Evolutionary conservation across 2,329 filamentous ascomycete species (phyloP), one percentile per base, ranked within the genome.

Genomic region (Erysiphe pulchra): DNA sequence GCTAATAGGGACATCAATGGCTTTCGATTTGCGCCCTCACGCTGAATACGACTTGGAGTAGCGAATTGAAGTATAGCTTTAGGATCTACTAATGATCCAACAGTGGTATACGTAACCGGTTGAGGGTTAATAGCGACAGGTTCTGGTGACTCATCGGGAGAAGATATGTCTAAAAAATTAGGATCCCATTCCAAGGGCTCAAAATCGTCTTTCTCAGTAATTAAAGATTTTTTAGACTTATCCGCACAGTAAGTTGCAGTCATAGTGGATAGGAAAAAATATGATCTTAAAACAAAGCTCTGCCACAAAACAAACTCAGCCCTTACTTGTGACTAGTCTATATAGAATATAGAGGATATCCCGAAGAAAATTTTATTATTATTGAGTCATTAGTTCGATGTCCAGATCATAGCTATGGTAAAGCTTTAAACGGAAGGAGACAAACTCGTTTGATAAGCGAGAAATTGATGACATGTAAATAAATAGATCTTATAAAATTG

Each of bases 1-100:
- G 50, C 49, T 12, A 52, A 43, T 36, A 53, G 47, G 5, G 54
- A 47, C 39, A 56, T 48, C 40, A 57, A 44, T 20, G 55, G 51
- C 20, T 54, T 50, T 47, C 57, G 49, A 33, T 53, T 52, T 17
- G 54, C 52, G 14, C 57, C 56, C 49, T 60, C 57, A 17, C 58
- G 55, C 38, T 59, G 58, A 41, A 59, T 57, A 1, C 58, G 52
- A 46, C 56, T 56, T 3, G 58, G 58, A 20, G 58, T 54, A 30
- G 54, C 47, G 34, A 60, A 56, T 41, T 55, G 55, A 18, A 52
- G 55, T 17, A 53, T 49, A 2, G 46, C 47, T 38, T 54, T 56
- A 1, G 54, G 54, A 45, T 60, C 54, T 18, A 57, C 56, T 18
- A 56, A 45, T 20, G 58, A 60, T 9, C 58, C 58, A 32, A 60